Evolutionary conservation across 495 filamentous ascomycete species (phyloP), one percentile per base, ranked within the genome.

Genomic region (Gamarada debralockiae): DNA sequence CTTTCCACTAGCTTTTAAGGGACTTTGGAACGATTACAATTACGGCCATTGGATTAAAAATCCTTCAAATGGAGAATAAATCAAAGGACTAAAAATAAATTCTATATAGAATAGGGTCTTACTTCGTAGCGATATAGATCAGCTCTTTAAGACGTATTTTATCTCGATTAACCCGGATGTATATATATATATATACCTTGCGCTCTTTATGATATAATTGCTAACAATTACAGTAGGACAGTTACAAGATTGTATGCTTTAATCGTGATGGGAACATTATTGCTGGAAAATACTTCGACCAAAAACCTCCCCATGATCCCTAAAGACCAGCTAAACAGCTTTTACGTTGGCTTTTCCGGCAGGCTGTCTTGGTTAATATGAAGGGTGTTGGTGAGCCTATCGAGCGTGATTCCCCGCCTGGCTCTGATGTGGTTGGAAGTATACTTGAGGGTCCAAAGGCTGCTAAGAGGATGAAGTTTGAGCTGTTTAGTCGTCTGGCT

Each of bases 281-380:
- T 47, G 62, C 59, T 50, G 67, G 68, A 33, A 63, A 54, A 29
- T 54, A 47, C 54, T 63, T 73, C 22, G 63, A 72, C 52, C 59
- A 61, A 53, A 49, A 47, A 31, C 67, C 65, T 45, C 60, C 65
- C 7, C 48, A 62, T 48, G 48, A 73, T 60, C 64, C 67, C 14
- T 41, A 63, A 48, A 60, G 63, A 39, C 63, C 65, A 13, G 52
- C 53, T 29, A 70, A 73, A 56, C 34, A 66, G 55, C 57, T 72
- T 17, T 52, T 74, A 37, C 53, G 67, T 29, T 75, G 67, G 70
- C 70, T 73, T 52, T 75, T 73, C 51, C 41, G 68, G 27, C 70
- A 74, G 57, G 54, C 65, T 38, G 62, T 73, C 23, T 57, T 70
- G 25, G 63, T 51, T 6, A 69, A 72, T 52, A 63, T 73, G 61